Conservation (phyloP, 345 rosid species). For the Lepidium africanum region DNA sequence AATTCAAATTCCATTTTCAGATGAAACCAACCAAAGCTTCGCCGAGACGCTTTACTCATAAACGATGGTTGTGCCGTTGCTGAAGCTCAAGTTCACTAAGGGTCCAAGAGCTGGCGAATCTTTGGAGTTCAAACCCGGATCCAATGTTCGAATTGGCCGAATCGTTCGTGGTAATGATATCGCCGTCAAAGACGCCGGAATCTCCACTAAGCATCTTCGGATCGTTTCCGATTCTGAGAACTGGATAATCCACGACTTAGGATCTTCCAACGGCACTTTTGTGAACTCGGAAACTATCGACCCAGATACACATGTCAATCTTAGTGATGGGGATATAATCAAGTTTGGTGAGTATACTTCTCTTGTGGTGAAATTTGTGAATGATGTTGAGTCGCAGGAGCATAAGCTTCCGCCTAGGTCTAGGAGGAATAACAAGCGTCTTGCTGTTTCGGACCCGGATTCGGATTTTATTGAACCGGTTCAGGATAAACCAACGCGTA, state of each 20-base stretch:
- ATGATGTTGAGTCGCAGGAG: conserved; percentile 1
- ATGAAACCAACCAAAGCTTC: background rate
- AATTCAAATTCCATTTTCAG: conserved; percentile 4
- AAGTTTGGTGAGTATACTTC: conserved; percentile 73
- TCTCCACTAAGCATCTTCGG: conserved; percentile 69
- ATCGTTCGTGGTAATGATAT: conserved; percentile 64
- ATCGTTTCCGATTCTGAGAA: conserved; percentile 50
- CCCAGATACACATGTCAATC: conserved; percentile 34
- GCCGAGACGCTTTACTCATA: background rate
- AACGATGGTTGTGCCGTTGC: conserved; percentile 33
- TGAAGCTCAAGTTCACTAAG: conserved; percentile 39
- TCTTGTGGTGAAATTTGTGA: conserved; percentile 34
- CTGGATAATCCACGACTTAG: conserved; percentile 64
- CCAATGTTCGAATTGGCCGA: conserved; percentile 58
- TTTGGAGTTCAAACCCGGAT: conserved; percentile 42
- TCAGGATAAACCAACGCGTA: conserved; percentile 7
- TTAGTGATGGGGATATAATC: conserved; percentile 53
- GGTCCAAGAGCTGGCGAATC: conserved; percentile 77
- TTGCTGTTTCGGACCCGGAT: conserved; percentile 18
- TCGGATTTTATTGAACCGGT: background rate
- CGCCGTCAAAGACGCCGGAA: conserved; percentile 60
- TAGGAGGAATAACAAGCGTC: conserved; percentile 32
- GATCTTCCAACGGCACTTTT: conserved; percentile 78
- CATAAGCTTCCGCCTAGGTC: conserved; percentile 28
- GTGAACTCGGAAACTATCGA: conserved; percentile 41